Percentiles rank a stretch among this genome's conserved stretches.
phyloP scores from a whole-genome alignment of 1,139 yeast species.

The Blastobotrys raffinosifermentans region DNA sequence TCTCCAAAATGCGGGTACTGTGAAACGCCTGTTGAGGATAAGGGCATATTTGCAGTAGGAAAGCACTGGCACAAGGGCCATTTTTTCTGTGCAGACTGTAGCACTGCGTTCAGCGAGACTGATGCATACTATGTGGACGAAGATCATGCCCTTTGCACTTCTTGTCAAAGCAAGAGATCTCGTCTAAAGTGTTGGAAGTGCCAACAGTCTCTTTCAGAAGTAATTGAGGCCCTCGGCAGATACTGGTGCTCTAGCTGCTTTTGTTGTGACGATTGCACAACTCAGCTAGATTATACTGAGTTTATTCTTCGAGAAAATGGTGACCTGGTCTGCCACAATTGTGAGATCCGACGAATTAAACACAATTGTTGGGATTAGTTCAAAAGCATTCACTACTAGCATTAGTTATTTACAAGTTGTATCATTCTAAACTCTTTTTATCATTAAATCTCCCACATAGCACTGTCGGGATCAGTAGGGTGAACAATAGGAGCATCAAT shows the following conservation, averaged over 20 bases:
- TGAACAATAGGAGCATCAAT: slow-evolving; percentile 52
- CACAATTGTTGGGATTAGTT: slow-evolving; percentile 22
- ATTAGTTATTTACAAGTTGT: slow-evolving; percentile 1
- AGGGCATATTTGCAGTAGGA: slow-evolving; percentile 30
- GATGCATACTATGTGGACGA: slow-evolving; percentile 25
- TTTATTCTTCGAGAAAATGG: slow-evolving; percentile 33
- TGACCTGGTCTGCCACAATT: slow-evolving; percentile 28
- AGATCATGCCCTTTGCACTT: slow-evolving; percentile 26
- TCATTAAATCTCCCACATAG: too few species aligned
- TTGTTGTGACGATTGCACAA: slow-evolving; percentile 30
- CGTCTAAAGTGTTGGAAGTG: slow-evolving; percentile 34
- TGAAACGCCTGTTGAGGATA: slow-evolving; percentile 29
- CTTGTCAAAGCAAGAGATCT: slow-evolving; percentile 27
- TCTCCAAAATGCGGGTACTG: slow-evolving; percentile 32
- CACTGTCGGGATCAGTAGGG: slow-evolving; percentile 12
- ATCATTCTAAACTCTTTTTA: slow-evolving; percentile 3
- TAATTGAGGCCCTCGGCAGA: slow-evolving; percentile 31
- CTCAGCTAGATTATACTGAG: slow-evolving; percentile 26
- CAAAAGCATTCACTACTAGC: not conserved
- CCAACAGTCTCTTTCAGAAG: slow-evolving; percentile 19
- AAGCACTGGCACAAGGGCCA: slow-evolving; percentile 32
- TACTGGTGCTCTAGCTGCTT: slow-evolving; percentile 32
- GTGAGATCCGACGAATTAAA: slow-evolving; percentile 27
- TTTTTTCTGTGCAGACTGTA: slow-evolving; percentile 33
- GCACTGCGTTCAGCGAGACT: slow-evolving; percentile 21